These are phyloP conservation scores for Trebouxia gelatinosa DNA, from an alignment of 163 green algal genomes.

Conservation along the genomic window DNA sequence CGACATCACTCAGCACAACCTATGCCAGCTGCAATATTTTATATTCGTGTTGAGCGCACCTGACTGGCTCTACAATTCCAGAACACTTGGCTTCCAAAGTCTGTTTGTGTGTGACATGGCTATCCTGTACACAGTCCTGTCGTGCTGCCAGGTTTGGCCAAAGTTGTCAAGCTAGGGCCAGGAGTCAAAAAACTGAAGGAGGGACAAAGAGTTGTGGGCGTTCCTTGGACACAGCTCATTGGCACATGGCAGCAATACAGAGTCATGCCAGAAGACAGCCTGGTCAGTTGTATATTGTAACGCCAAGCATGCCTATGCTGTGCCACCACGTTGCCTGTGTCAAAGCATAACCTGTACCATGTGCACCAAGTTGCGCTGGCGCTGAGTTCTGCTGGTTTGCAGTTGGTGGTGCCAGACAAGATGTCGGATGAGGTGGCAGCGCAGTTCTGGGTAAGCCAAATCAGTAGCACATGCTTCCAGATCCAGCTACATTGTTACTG, in stretches of 20 bases:
- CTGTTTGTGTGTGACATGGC: too few species aligned
- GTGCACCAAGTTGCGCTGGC: too few species aligned
- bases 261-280: slow-evolving; percentile 6
- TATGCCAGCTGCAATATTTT: too few species aligned
- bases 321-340: too few species aligned
- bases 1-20: too few species aligned
- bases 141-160: slow-evolving; percentile 32
- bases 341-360: too few species aligned
- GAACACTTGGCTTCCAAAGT: too few species aligned
- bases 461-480: neutral
- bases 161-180: slow-evolving; percentile 26
- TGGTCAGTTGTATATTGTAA: too few species aligned
- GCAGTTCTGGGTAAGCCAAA: slow-evolving; percentile 44
- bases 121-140: too few species aligned
- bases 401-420: slow-evolving; percentile 43
- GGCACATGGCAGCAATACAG: slow-evolving; percentile 63
- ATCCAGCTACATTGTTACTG: neutral
- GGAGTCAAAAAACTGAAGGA: slow-evolving; percentile 34
- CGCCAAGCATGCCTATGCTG: too few species aligned
- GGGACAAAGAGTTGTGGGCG: slow-evolving; percentile 44
- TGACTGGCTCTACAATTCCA: too few species aligned
- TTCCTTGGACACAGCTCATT: slow-evolving; percentile 22
- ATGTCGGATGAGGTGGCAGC: slow-evolving; percentile 57
- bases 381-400: neutral
- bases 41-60: too few species aligned